Evolutionary conservation across 2,329 filamentous ascomycete species (phyloP).

Genomic region (Apiospora malaysiana): DNA sequence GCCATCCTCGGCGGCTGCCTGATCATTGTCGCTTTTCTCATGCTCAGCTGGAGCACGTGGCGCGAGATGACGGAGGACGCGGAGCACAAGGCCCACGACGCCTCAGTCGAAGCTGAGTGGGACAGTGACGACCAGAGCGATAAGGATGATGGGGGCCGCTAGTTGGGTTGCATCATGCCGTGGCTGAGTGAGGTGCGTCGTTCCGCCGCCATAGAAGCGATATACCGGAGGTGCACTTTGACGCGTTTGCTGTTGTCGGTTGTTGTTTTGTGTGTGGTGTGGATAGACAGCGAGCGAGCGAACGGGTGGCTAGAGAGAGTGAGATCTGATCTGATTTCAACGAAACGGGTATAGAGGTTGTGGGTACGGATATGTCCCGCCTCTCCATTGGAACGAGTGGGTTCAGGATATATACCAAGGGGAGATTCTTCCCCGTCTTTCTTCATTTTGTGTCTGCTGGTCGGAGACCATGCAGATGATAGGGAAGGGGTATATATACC

Average conservation of each 20-base stretch:
- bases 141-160: conserved; percentile 10
- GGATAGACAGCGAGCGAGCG: conserved; percentile 4
- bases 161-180: not conserved
- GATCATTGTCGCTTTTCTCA: conserved; percentile 86
- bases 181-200: too few relatives aligned
- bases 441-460: not conserved
- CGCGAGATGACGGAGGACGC: conserved; percentile 89
- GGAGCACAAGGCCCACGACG: conserved; percentile 55
- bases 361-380: not conserved
- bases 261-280: not conserved
- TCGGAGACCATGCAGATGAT: not conserved
- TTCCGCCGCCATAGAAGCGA: not conserved
- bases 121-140: conserved; percentile 21
- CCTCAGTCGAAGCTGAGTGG: conserved; percentile 5
- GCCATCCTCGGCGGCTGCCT: conserved; percentile 83
- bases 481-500: not conserved
- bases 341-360: conserved; percentile 5
- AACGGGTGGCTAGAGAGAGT: not conserved
- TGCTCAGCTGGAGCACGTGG: conserved; percentile 91
- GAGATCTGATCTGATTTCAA: not conserved
- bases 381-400: not conserved
- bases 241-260: not conserved
- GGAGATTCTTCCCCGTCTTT: not conserved
- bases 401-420: not conserved
- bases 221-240: not conserved